Percentiles rank a stretch among this genome's conserved stretches.
phyloP scores from a whole-genome alignment of 768 basidiomycete genomes.

The Lactarius hatsudake region DNA sequence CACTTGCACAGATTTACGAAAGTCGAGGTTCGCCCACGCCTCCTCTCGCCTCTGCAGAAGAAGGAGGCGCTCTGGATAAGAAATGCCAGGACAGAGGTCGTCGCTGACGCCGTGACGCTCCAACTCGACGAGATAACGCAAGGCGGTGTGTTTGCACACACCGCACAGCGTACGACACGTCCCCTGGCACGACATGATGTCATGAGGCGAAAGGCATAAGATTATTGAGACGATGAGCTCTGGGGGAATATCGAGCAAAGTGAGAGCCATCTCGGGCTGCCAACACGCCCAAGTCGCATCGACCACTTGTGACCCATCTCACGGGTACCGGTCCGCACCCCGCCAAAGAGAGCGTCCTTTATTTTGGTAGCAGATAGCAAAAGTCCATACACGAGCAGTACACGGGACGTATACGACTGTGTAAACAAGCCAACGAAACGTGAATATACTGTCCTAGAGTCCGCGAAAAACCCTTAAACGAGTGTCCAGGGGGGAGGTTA shows the following conservation, averaged over 20 bases:
- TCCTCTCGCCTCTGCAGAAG: slow-evolving; percentile 20
- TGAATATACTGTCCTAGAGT: not conserved
- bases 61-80: slow-evolving; percentile 16
- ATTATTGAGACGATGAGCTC: slow-evolving; percentile 19
- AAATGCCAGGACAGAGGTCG: slow-evolving; percentile 7
- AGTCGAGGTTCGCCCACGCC: slow-evolving; percentile 19
- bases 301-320: too few relatives aligned
- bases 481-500: not conserved
- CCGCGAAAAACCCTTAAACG: not conserved
- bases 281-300: too few relatives aligned
- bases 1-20: slow-evolving; percentile 4
- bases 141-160: slow-evolving; percentile 4
- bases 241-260: slow-evolving; percentile 16
- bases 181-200: slow-evolving; percentile 15
- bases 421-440: not conserved
- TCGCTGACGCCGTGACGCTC: slow-evolving; percentile 19
- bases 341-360: not conserved
- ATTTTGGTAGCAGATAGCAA: not conserved
- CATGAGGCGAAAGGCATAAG: slow-evolving; percentile 4
- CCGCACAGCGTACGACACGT: slow-evolving; percentile 14
- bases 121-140: slow-evolving; percentile 24
- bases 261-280: not conserved
- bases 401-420: not conserved
- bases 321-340: not conserved
- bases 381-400: not conserved